Conservation (phyloP, 2,329 filamentous ascomycete genomes). For the Verticillium nonalfalfae region DNA sequence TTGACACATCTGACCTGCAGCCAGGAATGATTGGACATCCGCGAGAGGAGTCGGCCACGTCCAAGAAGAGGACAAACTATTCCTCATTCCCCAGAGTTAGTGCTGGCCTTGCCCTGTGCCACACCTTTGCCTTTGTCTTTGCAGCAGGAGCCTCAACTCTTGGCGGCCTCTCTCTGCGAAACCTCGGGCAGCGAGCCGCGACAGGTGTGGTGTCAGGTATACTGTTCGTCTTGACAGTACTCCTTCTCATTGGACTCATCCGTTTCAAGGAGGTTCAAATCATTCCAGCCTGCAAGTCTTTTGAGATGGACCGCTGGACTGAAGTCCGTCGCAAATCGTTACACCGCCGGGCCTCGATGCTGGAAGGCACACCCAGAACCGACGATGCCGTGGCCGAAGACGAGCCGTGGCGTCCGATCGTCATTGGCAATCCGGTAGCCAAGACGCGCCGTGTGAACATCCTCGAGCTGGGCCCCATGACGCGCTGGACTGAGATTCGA, state of each 20-base stretch:
- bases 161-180: constrained; percentile 60
- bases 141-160: constrained; percentile 63
- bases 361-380: constrained; percentile 11
- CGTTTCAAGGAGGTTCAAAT: constrained; percentile 63
- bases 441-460: constrained; percentile 65
- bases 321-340: constrained; percentile 42
- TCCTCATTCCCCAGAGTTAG: constrained; percentile 69
- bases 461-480: constrained; percentile 62
- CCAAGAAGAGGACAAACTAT: constrained; percentile 57
- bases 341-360: constrained; percentile 35
- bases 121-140: constrained; percentile 62
- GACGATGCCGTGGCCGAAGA: constrained; percentile 36
- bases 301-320: constrained; percentile 47
- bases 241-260: constrained; percentile 55
- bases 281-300: constrained; percentile 54
- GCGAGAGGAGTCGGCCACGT: constrained; percentile 29
- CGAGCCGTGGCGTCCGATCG: constrained; percentile 60
- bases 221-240: constrained; percentile 55
- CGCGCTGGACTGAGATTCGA: constrained; percentile 67
- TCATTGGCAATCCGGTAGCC: constrained; percentile 66
- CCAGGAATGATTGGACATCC: constrained; percentile 59
- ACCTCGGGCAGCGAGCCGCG: constrained; percentile 59
- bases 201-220: constrained; percentile 65
- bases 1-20: constrained; percentile 73
- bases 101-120: constrained; percentile 65